Base-by-base conservation (phyloP, 2,329 filamentous ascomycete species). In the Aspergillus costaricaensis region DNA sequence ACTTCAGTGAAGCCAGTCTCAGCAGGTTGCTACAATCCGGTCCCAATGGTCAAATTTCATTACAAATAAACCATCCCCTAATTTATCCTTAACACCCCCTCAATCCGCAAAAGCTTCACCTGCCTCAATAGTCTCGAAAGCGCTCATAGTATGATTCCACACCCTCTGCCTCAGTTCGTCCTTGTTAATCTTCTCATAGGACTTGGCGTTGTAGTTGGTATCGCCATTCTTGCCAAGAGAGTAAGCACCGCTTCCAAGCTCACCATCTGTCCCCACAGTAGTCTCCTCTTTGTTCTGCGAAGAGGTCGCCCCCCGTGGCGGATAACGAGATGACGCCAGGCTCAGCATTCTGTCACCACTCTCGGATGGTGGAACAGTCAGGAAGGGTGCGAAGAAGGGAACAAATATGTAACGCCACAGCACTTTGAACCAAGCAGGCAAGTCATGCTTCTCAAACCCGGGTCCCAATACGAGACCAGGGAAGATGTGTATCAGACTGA, bases 381-480 rank as follows among this genome's bases (percentile, higher is more conserved):
- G 14, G 12, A 39, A 17, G 4, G 48, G 50, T 5, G 49, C 27
- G 2, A 59, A 48, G 15, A 59, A 21, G 23, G 57, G 57, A n/a
- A 54, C 39, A 15, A 54, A 52, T 12, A 59, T n/a, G 50, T 50
- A 59, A 15, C 51, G 39, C 49, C 49, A 59, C 19, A 54, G 17
- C 14, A 38, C n/a, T 3, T 30, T 39, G 23, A 59, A 59, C 57
- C 57, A 59, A 23, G n/a, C 14, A 8, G 57, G 57, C 38, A 59
- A 19, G n/a, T 54, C 50, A 8, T 30, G 49, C 5, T 25, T 59
- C 15, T 25, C 5, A 21, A 54, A 59, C 2, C 23, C 48, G 3
- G 57, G 57, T 10, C 57, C 57, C 50, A 59, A 21, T 27, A 59
- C 57, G 14, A 59, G 15, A 1, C 57, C 57, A 14, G 57, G 57